Evolutionary conservation across 192 early-diverging fungal genomes (phyloP), one percentile per base, ranked within the genome.

Genomic region (Chytriomyces confervae): DNA sequence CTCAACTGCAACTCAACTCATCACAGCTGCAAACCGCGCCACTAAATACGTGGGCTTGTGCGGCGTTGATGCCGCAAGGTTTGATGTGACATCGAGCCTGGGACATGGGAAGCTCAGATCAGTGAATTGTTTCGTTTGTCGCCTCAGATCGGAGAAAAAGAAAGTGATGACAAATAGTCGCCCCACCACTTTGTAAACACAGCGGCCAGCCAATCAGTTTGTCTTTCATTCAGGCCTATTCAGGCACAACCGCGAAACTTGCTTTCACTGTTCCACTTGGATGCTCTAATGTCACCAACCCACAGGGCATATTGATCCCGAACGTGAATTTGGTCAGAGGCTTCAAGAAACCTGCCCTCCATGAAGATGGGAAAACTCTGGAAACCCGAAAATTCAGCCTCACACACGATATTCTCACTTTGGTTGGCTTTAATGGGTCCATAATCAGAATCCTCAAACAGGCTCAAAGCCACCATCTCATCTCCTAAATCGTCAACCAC

Each of bases 321-420:
- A 13, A 67, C 43, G 10, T 67, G 23, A n/a, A 67, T 13, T 7
- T 67, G 43, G n/a, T 57, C 10, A 57, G 11, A 57, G 51, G 11
- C 8, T 5, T 16, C 20, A 10, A 67, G 18, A 67, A 11, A 46
- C 66, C 44, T 44, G 8, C 7, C 66, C 46, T 67, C 66, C 66
- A 67, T 67, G 44, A 13, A 67, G 10, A 67, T 20, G 20, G 66
- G 10, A 67, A 67, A 46, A 27, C 44, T 45, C 13, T n/a, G 43
- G 20, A 67, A 67, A 18, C 47, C 66, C 7, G 43, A 36, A 0
- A 5, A 45, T 45, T 67, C 66, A 27, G 45, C 18, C 46, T 67
- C 62, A 63, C 13, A 9, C 10, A 67, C 66, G 9, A 27, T 18
- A 23, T 11, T 23, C 9, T 10, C 11, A 10, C 27, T 10, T 10